phyloP scores from a whole-genome alignment of 2,329 filamentous ascomycete genomes.

The Thielaviopsis ethacetica region DNA sequence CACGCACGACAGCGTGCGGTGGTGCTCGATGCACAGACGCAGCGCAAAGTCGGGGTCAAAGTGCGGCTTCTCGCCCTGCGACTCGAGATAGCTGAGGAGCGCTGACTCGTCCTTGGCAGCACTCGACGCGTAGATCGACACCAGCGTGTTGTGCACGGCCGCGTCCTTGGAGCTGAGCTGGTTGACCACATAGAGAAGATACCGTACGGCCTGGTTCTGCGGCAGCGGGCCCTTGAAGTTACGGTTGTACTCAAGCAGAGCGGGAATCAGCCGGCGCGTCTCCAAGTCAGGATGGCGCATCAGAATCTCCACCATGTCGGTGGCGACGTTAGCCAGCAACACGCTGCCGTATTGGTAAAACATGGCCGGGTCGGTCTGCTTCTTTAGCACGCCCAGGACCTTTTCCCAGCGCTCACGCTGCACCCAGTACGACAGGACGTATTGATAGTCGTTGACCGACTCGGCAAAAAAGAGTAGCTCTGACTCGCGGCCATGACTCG shows the following conservation, averaged over 20 bases:
- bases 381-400: constrained; percentile 75
- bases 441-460: constrained; percentile 79
- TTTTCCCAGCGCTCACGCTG: constrained; percentile 86
- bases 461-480: constrained; percentile 87
- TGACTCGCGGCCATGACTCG: constrained; percentile 84
- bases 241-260: constrained; percentile 84
- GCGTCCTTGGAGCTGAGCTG: constrained; percentile 64
- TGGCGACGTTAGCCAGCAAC: constrained; percentile 76
- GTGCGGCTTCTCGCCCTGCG: constrained; percentile 68
- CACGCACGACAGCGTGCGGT: constrained; percentile 83
- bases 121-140: constrained; percentile 87
- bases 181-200: constrained; percentile 86
- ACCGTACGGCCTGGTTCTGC: constrained; percentile 84
- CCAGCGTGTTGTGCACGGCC: constrained; percentile 89
- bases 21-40: constrained; percentile 84
- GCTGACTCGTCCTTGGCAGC: constrained; percentile 69
- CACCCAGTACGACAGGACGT: constrained; percentile 92
- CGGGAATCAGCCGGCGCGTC: constrained; percentile 77
- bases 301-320: constrained; percentile 82
- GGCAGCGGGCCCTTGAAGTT: constrained; percentile 48
- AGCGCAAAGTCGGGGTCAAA: constrained; percentile 96
- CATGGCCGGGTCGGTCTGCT: constrained; percentile 78
- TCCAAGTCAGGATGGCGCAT: constrained; percentile 82
- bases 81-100: constrained; percentile 75
- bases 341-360: constrained; percentile 97